Base-by-base conservation (phyloP, 129 eudicot genomes). In the Helianthus annuus region DNA sequence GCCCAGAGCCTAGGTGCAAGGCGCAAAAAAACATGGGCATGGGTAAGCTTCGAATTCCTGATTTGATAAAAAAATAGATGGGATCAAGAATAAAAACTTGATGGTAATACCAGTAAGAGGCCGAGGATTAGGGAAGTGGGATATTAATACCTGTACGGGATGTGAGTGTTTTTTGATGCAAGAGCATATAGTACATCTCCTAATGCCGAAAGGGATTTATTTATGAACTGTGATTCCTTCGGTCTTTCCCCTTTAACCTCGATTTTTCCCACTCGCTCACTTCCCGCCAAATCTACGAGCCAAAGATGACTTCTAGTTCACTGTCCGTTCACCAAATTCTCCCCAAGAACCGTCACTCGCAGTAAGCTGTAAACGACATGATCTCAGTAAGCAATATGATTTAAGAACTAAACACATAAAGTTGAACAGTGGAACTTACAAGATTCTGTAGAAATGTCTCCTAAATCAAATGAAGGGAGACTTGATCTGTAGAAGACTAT, bases 11-110 rank as follows among this genome's bases (percentile, higher is more conserved):
- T n/a, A n/a, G n/a, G n/a, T n/a, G n/a, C n/a, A n/a, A n/a, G n/a
- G n/a, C n/a, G n/a, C n/a, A n/a, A n/a, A n/a, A n/a, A n/a, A n/a
- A n/a, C n/a, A n/a, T n/a, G n/a, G n/a, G n/a, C n/a, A 78, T 94
- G 99, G 17, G 99, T 94, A 48, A 94, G 97, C 86, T 94, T 94
- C 8, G 99, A 94, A 71, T 94, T 94, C 89, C 98, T 92, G 96
- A 40, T 78, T 63, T 75, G 45, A 24, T 40, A 45, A 74, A 65
- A 49, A 42, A 42, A 5, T 68, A 59, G 1, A 69, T 40, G 69
- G 53, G 39, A 48, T 15, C 52, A 40, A 77, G 70, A 48, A 9
- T 51, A 48, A 29, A 39, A 74, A 52, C 61, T 14, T 59, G 19
- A 72, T 59, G 56, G 15, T 3, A 9, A 48, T 12, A 48, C 0